Conservation (phyloP, 805 yeast species). For the Barnettozyma botsteinii region DNA sequence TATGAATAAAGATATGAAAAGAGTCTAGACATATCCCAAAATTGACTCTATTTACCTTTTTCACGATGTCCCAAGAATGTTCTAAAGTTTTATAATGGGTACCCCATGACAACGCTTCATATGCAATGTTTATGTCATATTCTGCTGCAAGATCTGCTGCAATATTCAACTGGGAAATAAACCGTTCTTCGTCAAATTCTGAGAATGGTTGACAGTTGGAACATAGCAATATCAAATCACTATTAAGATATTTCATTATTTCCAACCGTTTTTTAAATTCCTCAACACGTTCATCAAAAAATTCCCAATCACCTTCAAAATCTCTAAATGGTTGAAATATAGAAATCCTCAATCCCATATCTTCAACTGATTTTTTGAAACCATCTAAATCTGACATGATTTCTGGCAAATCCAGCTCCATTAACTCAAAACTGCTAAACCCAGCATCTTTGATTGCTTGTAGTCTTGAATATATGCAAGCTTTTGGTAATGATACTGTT, state of each 20-base stretch:
- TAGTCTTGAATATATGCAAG: conserved; percentile 1
- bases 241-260: conserved; percentile 1
- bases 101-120: conserved; percentile 28
- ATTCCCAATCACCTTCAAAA: conserved; percentile 4
- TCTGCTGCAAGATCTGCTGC: conserved; percentile 5
- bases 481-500: conserved; percentile 6
- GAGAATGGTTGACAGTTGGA: conserved; percentile 1
- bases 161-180: conserved; percentile 1
- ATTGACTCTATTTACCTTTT: conserved; percentile 20
- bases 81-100: conserved; percentile 19
- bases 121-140: conserved; percentile 23
- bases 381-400: background rate
- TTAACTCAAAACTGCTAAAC: conserved; percentile 6
- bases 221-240: conserved; percentile 6
- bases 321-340: conserved; percentile 11
- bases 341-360: conserved; percentile 3
- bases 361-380: conserved; percentile 1
- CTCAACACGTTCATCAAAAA: background rate
- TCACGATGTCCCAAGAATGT: conserved; percentile 16
- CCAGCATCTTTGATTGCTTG: conserved; percentile 6
- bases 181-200: background rate
- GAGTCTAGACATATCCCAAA: conserved; percentile 28
- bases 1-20: conserved; percentile 23
- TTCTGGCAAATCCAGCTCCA: conserved; percentile 6
- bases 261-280: conserved; percentile 2